A percentile compares a stretch with the other conserved stretches of the same genome.
Evolutionary conservation across 2,329 filamentous ascomycete genomes (phyloP).

Genomic region (Coniosporium tulheliwenetii): DNA sequence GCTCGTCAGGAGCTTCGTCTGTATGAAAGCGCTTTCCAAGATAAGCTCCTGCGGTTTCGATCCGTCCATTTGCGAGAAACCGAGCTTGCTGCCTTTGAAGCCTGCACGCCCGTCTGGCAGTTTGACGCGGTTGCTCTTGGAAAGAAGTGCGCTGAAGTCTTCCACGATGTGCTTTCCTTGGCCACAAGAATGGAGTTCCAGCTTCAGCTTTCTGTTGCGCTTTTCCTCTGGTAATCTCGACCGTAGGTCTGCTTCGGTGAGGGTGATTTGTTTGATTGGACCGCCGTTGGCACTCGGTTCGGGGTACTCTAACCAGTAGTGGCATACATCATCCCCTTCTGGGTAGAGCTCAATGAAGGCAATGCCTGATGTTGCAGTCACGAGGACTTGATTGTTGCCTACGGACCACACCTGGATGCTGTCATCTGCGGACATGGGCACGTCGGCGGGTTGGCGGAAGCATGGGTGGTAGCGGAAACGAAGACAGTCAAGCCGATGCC

Average conservation of each 20-base stretch:
- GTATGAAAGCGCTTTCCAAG: conserved; percentile 50
- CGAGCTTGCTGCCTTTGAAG: conserved; percentile 61
- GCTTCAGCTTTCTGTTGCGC: conserved; percentile 50
- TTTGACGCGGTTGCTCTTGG: conserved; percentile 59
- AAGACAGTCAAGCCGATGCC: conserved; percentile 80
- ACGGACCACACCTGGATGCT: conserved; percentile 79
- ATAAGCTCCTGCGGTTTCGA: conserved; percentile 57
- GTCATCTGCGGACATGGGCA: conserved; percentile 45
- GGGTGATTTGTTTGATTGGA: conserved; percentile 53
- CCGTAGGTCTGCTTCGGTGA: conserved; percentile 63
- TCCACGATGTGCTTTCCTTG: conserved; percentile 60
- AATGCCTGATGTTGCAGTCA: conserved; percentile 68
- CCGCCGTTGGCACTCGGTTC: conserved; percentile 41
- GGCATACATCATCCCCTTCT: conserved; percentile 69
- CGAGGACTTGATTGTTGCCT: conserved; percentile 58
- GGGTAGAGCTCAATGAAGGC: conserved; percentile 71
- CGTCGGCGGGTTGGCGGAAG: conserved; percentile 70
- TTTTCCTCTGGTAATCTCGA: conserved; percentile 55
- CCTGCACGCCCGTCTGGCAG: conserved; percentile 60
- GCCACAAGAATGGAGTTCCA: conserved; percentile 63
- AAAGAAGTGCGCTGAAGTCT: conserved; percentile 55
- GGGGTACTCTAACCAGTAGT: conserved; percentile 65
- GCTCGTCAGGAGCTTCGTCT: conserved; percentile 58
- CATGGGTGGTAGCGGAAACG: conserved; percentile 83
- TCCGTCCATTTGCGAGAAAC: conserved; percentile 54